These are phyloP conservation scores for Fusarium acutatum DNA, from an alignment of 2,329 filamentous ascomycete species.

Conservation along the genomic window DNA sequence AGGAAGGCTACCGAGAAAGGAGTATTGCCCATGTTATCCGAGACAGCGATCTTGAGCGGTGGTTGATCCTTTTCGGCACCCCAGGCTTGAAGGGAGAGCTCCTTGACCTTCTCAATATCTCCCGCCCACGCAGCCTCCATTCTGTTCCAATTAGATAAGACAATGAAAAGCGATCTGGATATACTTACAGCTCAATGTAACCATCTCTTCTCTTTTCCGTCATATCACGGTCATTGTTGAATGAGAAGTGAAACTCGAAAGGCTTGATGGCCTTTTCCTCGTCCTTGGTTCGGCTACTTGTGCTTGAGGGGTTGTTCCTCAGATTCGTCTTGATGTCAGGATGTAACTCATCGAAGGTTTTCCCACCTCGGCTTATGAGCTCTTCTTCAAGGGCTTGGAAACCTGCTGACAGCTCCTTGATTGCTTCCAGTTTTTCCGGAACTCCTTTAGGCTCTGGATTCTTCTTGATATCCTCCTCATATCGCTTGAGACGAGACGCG, in stretches of 20 bases:
- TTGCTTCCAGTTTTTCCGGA: constrained; percentile 63
- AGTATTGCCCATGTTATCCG: constrained; percentile 59
- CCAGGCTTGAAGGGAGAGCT: constrained; percentile 69
- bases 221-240: constrained; percentile 61
- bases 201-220: constrained; percentile 63
- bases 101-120: constrained; percentile 72
- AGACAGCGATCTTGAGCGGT: constrained; percentile 71
- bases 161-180: neutral
- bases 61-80: constrained; percentile 59
- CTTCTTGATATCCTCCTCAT: constrained; percentile 37
- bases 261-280: constrained; percentile 40
- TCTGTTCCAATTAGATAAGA: constrained; percentile 45
- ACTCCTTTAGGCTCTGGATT: constrained; percentile 28
- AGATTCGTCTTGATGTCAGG: constrained; percentile 56
- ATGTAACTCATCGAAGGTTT: constrained; percentile 71
- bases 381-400: constrained; percentile 47
- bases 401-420: constrained; percentile 45
- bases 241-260: constrained; percentile 62
- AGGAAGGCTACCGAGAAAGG: constrained; percentile 76
- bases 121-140: constrained; percentile 79
- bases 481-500: constrained; percentile 43
- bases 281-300: neutral
- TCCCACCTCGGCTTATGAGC: constrained; percentile 66
- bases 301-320: neutral
- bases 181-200: constrained; percentile 70